Percentiles rank a stretch among this genome's conserved stretches.
These are phyloP conservation scores for Bromus sterilis DNA, from an alignment of 176 grass and related monocot species.

Conservation along the genomic window DNA sequence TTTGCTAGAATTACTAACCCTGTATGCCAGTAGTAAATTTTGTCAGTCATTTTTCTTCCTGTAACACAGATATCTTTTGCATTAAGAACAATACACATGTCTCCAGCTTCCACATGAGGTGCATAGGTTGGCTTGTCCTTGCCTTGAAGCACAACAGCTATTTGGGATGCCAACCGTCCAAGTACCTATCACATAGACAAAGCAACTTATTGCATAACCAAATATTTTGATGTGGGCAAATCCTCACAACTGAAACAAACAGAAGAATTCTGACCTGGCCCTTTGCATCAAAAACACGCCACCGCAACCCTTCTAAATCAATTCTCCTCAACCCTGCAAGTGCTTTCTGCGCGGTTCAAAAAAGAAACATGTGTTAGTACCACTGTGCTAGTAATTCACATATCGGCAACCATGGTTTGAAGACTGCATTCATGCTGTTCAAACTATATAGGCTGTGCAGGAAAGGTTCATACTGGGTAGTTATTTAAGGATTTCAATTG, in stretches of 20 bases:
- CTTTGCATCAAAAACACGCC: slow-evolving; percentile 98
- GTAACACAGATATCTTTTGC: slow-evolving; percentile 84
- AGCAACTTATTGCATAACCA: background rate
- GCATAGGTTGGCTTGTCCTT: slow-evolving; percentile 97
- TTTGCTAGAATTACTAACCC: slow-evolving; percentile 39
- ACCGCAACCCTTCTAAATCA: slow-evolving; percentile 76
- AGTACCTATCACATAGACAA: slow-evolving; percentile 50
- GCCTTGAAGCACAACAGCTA: slow-evolving; percentile 78
- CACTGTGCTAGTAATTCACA: background rate
- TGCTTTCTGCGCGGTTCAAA: slow-evolving; percentile 62
- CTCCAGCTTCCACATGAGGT: slow-evolving; percentile 81
- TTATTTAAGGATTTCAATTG: background rate
- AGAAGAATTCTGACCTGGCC: slow-evolving; percentile 48
- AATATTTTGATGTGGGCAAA: background rate
- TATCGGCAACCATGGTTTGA: background rate
- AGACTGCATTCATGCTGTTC: background rate
- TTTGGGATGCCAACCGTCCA: slow-evolving; percentile 83
- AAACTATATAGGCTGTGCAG: background rate
- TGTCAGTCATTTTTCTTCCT: slow-evolving; percentile 89
- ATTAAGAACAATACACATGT: slow-evolving; percentile 95
- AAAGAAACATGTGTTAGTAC: background rate
- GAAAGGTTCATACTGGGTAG: background rate
- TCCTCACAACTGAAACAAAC: background rate
- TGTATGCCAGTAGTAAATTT: slow-evolving; percentile 95
- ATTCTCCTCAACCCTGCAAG: slow-evolving; percentile 91